Evolutionary conservation across 2,329 filamentous ascomycete species (phyloP), one percentile per base, ranked within the genome.

Genomic region (Ambrosiella beaveri): DNA sequence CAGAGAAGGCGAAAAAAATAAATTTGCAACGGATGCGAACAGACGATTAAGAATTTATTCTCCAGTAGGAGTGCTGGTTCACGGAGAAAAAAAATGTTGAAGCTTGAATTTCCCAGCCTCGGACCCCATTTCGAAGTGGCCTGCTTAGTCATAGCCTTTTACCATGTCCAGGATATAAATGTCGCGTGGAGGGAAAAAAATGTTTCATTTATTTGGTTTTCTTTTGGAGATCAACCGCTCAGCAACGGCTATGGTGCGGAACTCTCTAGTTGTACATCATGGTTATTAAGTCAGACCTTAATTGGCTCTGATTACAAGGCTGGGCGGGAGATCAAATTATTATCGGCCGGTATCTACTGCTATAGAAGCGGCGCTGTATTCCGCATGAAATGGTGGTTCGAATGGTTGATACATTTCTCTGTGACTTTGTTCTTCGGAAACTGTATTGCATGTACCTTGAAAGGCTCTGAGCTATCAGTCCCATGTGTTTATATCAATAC

Each of bases 311-410:
- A 70, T 69, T 69, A 70, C 69, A 63, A 64, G 69, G 71, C 71
- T 74, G 78, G 75, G 81, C 78, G 82, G 77, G 69, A 86, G 81
- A 86, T 72, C 64, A 70, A 79, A 62, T 65, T 71, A 65, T 65
- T 67, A 70, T 79, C 84, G 76, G 80, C 82, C 82, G 83, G 85
- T 88, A 88, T 88, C 85, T 88, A 83, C 85, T 86, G 82, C 84
- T 82, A 82, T 86, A 78, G 84, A 88, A 79, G 82, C 71, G 72
- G 71, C 56, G 57, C 17, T 56, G 56, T 49, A 49, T 60, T 51
- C 54, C 59, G 69, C 75, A 75, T 88, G 85, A 87, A 79, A 81
- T 82, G 82, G 84, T 82, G 76, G 85, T 84, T 88, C 85, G 85
- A 86, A 84, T 82, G 81, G 81, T 82, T 78, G 82, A 81, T 79